These are phyloP conservation scores for Amanita exitialis DNA, from an alignment of 768 basidiomycete species.

Conservation along the genomic window DNA sequence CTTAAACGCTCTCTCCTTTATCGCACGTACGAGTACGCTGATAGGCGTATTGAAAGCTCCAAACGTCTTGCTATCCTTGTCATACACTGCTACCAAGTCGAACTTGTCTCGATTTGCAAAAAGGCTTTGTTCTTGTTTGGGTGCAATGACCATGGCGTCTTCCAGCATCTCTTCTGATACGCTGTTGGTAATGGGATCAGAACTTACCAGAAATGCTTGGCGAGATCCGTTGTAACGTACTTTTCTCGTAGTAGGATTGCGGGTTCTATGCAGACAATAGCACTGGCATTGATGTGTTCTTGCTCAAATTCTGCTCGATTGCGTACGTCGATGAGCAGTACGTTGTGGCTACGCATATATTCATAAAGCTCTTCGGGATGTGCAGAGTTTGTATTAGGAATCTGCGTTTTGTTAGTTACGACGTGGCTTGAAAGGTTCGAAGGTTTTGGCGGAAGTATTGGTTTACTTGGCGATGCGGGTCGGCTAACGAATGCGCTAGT, in stretches of 20 bases:
- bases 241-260: slow-evolving; percentile 55
- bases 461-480: slow-evolving; percentile 46
- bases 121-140: slow-evolving; percentile 57
- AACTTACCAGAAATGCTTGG: not conserved
- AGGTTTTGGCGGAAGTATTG: slow-evolving; percentile 24
- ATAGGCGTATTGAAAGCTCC: slow-evolving; percentile 40
- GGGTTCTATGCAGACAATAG: slow-evolving; percentile 82
- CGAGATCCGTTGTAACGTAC: slow-evolving; percentile 22
- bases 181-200: slow-evolving; percentile 25
- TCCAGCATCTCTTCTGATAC: slow-evolving; percentile 62
- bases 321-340: slow-evolving; percentile 80
- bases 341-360: slow-evolving; percentile 47
- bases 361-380: slow-evolving; percentile 47
- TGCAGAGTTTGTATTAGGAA: slow-evolving; percentile 53
- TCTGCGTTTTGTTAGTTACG: slow-evolving; percentile 17
- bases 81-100: slow-evolving; percentile 83
- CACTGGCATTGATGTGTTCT: slow-evolving; percentile 59
- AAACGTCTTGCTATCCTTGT: slow-evolving; percentile 47
- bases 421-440: slow-evolving; percentile 18
- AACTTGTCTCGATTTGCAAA: slow-evolving; percentile 83
- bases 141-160: slow-evolving; percentile 60
- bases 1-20: slow-evolving; percentile 65
- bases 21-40: slow-evolving; percentile 51
- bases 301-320: slow-evolving; percentile 64
- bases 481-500: slow-evolving; percentile 49